Evolutionary conservation across 768 basidiomycete species (phyloP), one percentile per base, ranked within the genome.

Genomic region (Cystoderma amianthinum): DNA sequence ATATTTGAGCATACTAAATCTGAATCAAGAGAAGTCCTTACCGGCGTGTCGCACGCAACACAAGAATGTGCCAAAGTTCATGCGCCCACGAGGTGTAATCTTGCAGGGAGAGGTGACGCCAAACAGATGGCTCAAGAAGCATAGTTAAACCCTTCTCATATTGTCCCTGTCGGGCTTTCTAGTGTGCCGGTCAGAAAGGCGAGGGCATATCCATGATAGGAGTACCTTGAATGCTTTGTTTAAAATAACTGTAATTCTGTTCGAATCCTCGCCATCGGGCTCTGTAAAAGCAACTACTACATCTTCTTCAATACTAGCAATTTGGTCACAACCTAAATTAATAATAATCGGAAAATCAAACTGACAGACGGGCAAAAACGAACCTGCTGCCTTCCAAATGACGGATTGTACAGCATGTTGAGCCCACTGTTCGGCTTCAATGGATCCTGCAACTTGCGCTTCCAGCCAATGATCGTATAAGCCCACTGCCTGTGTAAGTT

Each of bases 61-160:
- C 72, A 19, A 92, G 64, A 40, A 86, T 73, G 53, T 86, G 77
- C 90, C 88, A 92, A 34, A 90, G 71, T 54, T 82, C 75, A 36
- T 69, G 65, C 15, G 83, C 79, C 89, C 90, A 92, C 23, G 69
- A 61, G n/a, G 65, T 61, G 56, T 85, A 85, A 55, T 84, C 81
- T 25, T 71, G 63, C 15, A 85, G 56, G 10, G 70, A 69, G 36
- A 92, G 61, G 4, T 81, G 77, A 2, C 69, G 62, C 88, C 89
- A 92, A 12, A 81, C 74, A 21, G 71, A 63, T 1, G 84, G 80
- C 43, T 84, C 77, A 9, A 91, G 62, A 10, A 92, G 69, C 30
- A 74, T 63, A 16, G 73, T 61, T 32, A 91, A 58, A 4, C 79
- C 78, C 44, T 78, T 69, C 39, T 73, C 64, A 53, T 82, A 85